Evolutionary conservation across 2,329 filamentous ascomycete genomes (phyloP).

Genomic region (Cryphonectria carpinicola): DNA sequence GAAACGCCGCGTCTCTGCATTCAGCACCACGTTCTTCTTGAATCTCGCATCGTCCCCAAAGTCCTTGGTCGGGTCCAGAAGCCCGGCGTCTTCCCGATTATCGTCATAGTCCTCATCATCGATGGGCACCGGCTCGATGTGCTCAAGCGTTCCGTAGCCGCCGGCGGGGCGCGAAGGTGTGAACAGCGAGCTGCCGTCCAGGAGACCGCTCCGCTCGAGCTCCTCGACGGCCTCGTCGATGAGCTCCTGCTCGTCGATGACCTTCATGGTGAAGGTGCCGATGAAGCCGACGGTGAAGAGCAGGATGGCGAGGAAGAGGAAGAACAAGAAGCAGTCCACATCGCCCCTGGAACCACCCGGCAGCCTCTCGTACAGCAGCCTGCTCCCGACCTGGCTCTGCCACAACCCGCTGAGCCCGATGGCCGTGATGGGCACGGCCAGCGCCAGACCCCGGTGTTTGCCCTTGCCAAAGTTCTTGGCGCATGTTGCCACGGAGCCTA

Average conservation of each 20-base stretch:
- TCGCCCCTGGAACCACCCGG: slow-evolving; percentile 67
- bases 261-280: slow-evolving; percentile 73
- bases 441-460: slow-evolving; percentile 82
- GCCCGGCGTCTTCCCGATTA: slow-evolving; percentile 46
- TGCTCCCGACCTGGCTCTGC: slow-evolving; percentile 85
- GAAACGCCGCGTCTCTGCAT: slow-evolving; percentile 86
- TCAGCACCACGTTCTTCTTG: slow-evolving; percentile 90
- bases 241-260: slow-evolving; percentile 83
- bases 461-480: slow-evolving; percentile 97
- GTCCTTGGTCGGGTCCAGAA: slow-evolving; percentile 44
- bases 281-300: slow-evolving; percentile 72
- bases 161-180: slow-evolving; percentile 45
- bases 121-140: slow-evolving; percentile 39
- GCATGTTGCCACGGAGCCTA: slow-evolving; percentile 88
- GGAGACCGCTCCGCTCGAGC: slow-evolving; percentile 82
- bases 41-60: slow-evolving; percentile 53
- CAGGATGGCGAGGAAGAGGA: slow-evolving; percentile 79
- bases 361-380: slow-evolving; percentile 71
- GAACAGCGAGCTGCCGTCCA: slow-evolving; percentile 77
- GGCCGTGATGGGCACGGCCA: slow-evolving; percentile 87
- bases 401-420: slow-evolving; percentile 96
- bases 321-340: slow-evolving; percentile 81
- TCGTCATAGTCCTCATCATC: slow-evolving; percentile 46
- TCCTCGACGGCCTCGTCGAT: slow-evolving; percentile 91
- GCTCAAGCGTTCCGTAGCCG: slow-evolving; percentile 65